phyloP scores from a whole-genome alignment of 352 stramenopile species.

The Phytophthora megakarya region DNA sequence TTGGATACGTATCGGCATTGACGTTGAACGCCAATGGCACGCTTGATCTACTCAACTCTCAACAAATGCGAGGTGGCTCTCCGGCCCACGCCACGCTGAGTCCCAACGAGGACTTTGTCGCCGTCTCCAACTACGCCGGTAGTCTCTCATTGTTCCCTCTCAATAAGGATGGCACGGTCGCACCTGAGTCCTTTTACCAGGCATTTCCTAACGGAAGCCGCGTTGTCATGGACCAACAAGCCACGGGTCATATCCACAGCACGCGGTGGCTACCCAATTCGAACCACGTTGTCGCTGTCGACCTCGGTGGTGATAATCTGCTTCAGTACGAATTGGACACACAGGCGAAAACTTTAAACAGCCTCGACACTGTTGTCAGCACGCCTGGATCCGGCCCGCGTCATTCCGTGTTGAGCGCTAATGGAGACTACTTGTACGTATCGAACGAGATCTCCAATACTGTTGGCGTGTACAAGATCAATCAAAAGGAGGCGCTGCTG shows the following conservation, averaged over 20 bases:
- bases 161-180: conserved; percentile 42
- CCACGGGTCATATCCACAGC: conserved; percentile 56
- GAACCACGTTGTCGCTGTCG: conserved; percentile 39
- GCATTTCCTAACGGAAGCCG: conserved; percentile 40
- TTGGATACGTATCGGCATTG: conserved; percentile 50
- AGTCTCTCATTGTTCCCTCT: conserved; percentile 56
- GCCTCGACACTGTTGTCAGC: conserved; percentile 15
- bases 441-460: conserved; percentile 57
- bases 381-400: conserved; percentile 49
- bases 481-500: conserved; percentile 22
- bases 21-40: conserved; percentile 29
- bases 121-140: conserved; percentile 59
- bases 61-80: conserved; percentile 42
- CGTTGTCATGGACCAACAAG: conserved; percentile 35
- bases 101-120: conserved; percentile 50
- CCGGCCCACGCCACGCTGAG: conserved; percentile 49
- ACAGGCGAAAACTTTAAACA: conserved; percentile 33
- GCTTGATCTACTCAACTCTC: conserved; percentile 45
- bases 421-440: conserved; percentile 48
- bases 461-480: conserved; percentile 49
- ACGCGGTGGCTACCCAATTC: conserved; percentile 50
- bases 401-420: conserved; percentile 53
- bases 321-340: conserved; percentile 47
- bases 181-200: conserved; percentile 32
- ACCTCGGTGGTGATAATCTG: conserved; percentile 56